These are phyloP conservation scores for Boletus rubroflammeus DNA, from an alignment of 768 basidiomycete genomes.

Conservation along the genomic window DNA sequence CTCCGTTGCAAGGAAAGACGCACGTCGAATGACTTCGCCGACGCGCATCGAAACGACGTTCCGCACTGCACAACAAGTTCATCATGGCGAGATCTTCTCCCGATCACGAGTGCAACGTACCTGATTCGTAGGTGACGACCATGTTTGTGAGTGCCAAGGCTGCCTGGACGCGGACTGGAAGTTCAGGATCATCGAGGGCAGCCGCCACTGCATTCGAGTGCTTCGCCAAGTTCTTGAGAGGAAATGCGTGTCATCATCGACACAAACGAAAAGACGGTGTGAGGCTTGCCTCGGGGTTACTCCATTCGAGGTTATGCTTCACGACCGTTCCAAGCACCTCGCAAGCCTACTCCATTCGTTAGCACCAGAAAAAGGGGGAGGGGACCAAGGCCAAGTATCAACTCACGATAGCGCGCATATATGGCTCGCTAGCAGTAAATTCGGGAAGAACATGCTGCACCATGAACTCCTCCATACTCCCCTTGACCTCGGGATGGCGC, in stretches of 20 bases:
- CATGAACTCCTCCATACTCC: conserved; percentile 75
- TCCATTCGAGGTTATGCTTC: conserved; percentile 65
- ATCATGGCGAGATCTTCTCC: not conserved
- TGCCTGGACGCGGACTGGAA: conserved; percentile 84
- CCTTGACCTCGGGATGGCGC: conserved; percentile 77
- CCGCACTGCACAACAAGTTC: conserved; percentile 46
- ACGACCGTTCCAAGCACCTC: conserved; percentile 76
- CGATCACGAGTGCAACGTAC: conserved; percentile 34
- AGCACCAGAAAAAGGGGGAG: not conserved
- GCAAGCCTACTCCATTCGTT: conserved; percentile 51
- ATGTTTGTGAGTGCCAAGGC: conserved; percentile 78
- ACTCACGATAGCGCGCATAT: conserved; percentile 75
- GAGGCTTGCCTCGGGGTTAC: conserved; percentile 51
- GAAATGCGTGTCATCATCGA: not conserved
- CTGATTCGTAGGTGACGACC: conserved; percentile 58
- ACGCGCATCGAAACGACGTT: conserved; percentile 69
- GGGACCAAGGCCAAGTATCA: not conserved
- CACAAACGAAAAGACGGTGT: not conserved
- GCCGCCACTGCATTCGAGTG: conserved; percentile 64
- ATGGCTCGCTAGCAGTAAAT: conserved; percentile 62
- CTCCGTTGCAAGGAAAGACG: conserved; percentile 1
- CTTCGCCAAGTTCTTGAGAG: conserved; percentile 50
- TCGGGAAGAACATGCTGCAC: conserved; percentile 71
- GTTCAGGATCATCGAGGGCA: conserved; percentile 72
- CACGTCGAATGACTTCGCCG: conserved; percentile 85